Evolutionary conservation across 1,139 yeast species (phyloP).

Genomic region (Candida pseudocylindracea): DNA sequence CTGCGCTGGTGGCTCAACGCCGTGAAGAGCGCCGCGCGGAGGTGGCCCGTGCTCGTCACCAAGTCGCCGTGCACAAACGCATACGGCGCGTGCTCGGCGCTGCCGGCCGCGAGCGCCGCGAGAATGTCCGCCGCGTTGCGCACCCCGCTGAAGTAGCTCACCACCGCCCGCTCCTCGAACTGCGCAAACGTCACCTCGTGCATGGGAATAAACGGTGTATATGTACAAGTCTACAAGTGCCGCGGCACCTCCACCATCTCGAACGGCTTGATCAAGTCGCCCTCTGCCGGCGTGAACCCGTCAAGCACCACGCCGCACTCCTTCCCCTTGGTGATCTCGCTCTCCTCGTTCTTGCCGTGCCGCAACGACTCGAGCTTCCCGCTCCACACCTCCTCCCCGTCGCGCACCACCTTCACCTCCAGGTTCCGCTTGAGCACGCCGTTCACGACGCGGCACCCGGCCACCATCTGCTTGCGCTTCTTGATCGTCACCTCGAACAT

Average conservation of each 20-base stretch:
- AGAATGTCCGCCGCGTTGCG: too few species aligned
- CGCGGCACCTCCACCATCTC: slow-evolving; percentile 40
- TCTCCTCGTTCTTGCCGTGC: slow-evolving; percentile 63
- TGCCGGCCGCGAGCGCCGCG: too few species aligned
- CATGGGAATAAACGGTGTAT: too few species aligned
- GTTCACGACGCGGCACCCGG: slow-evolving; percentile 69
- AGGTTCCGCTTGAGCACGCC: slow-evolving; percentile 47
- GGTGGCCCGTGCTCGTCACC: too few species aligned
- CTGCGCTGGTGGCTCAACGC: too few species aligned
- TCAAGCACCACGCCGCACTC: slow-evolving; percentile 80
- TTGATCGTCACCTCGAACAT: slow-evolving; percentile 43
- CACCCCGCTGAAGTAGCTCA: too few species aligned
- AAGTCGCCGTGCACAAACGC: too few species aligned
- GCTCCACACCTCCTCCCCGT: slow-evolving; percentile 26
- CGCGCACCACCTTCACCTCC: slow-evolving; percentile 40
- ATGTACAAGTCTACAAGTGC: too few species aligned
- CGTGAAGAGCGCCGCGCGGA: too few species aligned
- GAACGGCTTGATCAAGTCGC: slow-evolving; percentile 54
- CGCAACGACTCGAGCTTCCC: slow-evolving; percentile 62
- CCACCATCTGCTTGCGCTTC: slow-evolving; percentile 30
- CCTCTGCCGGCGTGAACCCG: slow-evolving; percentile 27
- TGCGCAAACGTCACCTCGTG: too few species aligned
- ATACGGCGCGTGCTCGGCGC: too few species aligned
- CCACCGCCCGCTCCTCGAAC: too few species aligned
- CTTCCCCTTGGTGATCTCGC: slow-evolving; percentile 59